Evolutionary conservation across 495 filamentous ascomycete species (phyloP), one percentile per base, ranked within the genome.

Genomic region (Hypoxylon cercidicola): DNA sequence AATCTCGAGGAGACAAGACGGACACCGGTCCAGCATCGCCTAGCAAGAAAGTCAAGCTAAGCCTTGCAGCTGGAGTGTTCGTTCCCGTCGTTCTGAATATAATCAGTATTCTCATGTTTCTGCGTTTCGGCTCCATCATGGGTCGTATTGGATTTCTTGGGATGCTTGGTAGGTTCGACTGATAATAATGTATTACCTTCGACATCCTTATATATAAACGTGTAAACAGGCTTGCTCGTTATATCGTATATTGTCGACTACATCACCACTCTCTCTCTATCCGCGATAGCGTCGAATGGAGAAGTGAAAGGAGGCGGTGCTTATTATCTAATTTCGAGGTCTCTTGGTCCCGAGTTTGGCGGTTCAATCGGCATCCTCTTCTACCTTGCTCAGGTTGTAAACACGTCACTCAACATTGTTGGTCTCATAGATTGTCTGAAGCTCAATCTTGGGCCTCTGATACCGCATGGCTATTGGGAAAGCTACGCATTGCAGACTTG

Each of bases 351-450:
- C 11, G 92, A 96, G 64, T 96, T 96, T 71, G 92, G 92, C 28
- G 92, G 92, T n/a, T 91, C 89, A 4, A 96, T 96, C 49, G 92
- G 92, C 2, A 77, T 96, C n/a, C 87, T 96, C 8, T 94, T 96
- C 72, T 96, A 94, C 71, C 77, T 96, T 13, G 91, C 92, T 13
- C 88, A 89, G 62, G 89, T 91, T 0, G 85, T 96, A 72, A 96
- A 95, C 72, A 94, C 92, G 2, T 90, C 89, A 13, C 89, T 96
- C 83, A 96, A 96, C 69, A 88, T 93, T 11, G 91, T 95, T 25
- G 92, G 92, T 75, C 81, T 96, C 55, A 85, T 96, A 60, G 90
- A 95, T 72, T 95, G 92, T 66, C 76, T 96, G 40, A 87, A 83
- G 52, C 81, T 93, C 55, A 94, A 95, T 61, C 87, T 94, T 68